Conservation (phyloP, 164 flowering plant species). For the Magnolia kwangsiensis region DNA sequence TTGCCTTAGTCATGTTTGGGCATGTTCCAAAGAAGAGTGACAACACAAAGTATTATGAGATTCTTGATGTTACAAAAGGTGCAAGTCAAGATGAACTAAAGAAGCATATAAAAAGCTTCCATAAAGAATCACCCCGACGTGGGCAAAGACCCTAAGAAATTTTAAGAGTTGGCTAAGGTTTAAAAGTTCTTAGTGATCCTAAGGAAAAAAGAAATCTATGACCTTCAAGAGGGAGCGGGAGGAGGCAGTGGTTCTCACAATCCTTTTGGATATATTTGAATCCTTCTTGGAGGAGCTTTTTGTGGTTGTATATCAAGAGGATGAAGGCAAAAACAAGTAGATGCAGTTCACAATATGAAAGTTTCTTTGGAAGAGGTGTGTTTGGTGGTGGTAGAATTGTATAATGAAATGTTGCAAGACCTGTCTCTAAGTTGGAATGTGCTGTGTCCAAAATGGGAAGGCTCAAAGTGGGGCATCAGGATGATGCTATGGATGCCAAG, state of each 20-base stretch:
- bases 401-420: slow-evolving; percentile 59
- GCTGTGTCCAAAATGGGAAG: slow-evolving; percentile 53
- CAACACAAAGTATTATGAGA: slow-evolving; percentile 46
- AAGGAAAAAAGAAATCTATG: slow-evolving; percentile 59
- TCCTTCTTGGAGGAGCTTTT: slow-evolving; percentile 49
- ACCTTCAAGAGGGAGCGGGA: slow-evolving; percentile 63
- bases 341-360: slow-evolving; percentile 55
- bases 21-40: slow-evolving; percentile 54
- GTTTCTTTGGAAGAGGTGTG: slow-evolving; percentile 42
- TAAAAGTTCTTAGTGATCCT: slow-evolving; percentile 62
- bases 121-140: slow-evolving; percentile 65
- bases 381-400: slow-evolving; percentile 29
- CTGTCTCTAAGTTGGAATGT: slow-evolving; percentile 52
- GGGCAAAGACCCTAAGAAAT: slow-evolving; percentile 68
- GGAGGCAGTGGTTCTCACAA: slow-evolving; percentile 42
- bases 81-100: slow-evolving; percentile 51
- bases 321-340: slow-evolving; percentile 55
- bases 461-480: slow-evolving; percentile 84
- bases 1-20: slow-evolving; percentile 46
- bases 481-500: slow-evolving; percentile 71
- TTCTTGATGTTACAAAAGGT: slow-evolving; percentile 46
- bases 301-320: slow-evolving; percentile 50
- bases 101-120: slow-evolving; percentile 60
- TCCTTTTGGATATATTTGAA: slow-evolving; percentile 57
- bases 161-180: slow-evolving; percentile 63